Evolutionary conservation across 1,139 yeast species (phyloP), one percentile per base, ranked within the genome.

Genomic region (Eremothecium sinecaudum): DNA sequence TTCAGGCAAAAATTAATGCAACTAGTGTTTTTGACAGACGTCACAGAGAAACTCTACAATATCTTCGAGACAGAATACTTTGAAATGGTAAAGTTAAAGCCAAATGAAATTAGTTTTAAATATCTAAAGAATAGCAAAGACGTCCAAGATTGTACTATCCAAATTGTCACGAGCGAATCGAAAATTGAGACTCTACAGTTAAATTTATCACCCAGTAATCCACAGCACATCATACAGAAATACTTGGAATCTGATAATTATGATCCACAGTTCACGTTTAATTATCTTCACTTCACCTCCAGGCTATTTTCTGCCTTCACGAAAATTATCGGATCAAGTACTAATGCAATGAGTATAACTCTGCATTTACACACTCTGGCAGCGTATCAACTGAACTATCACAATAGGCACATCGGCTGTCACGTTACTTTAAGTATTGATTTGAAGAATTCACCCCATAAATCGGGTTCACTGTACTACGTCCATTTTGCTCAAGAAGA

Each of bases 61-160:
- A 56, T 50, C 31, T 57, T 57, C 36, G 47, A 50, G 7, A 50
- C 58, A 6, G 51, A 49, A 4, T 40, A 46, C 34, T 57, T 57
- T 40, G 47, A 44, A 27, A 54, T 57, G 24, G 46, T 53, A 9
- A 50, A 51, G 18, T 36, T 56, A 24, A 51, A 50, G 33, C 56
- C 57, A 7, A 53, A 56, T 31, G 59, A 57, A 36, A 53, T 57
- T 12, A 44, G 57, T 5, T 57, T 57, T 42, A 53, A 54, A 36
- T 57, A 57, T 36, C 38, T 57, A 19, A 47, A 48, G 22, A 44
- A 50, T 19, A 41, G 42, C 28, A 34, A 33, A 5, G 49, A 46
- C 33, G 42, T 34, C 11, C 48, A 49, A 29, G 61, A 57, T 38
- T 57, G 61, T 40, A 50, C 50, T 10, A 52, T 56, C 17, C 46